Conservation (phyloP, 306 rosid species). For the Trifolium repens region DNA sequence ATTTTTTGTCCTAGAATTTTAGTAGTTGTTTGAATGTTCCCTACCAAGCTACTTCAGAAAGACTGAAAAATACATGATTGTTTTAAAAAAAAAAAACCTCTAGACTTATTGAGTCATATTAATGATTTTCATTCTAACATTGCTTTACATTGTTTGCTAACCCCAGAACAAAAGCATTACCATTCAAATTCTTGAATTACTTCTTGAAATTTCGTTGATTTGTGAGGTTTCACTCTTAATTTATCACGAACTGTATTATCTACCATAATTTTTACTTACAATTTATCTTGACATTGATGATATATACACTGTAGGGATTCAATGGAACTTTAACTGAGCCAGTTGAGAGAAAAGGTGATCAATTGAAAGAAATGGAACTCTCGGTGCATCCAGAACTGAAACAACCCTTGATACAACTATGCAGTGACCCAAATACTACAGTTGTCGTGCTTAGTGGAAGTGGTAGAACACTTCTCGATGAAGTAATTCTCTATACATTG, state of each 20-base stretch:
- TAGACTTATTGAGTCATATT: background rate
- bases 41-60: conserved; percentile 11
- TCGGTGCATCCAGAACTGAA: conserved; percentile 79
- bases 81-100: background rate
- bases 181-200: background rate
- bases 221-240: conserved; percentile 26
- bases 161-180: background rate
- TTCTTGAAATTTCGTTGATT: background rate
- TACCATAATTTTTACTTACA: background rate
- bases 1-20: conserved; percentile 20
- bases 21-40: conserved; percentile 7
- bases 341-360: conserved; percentile 89
- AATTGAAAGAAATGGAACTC: conserved; percentile 85
- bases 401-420: conserved; percentile 65
- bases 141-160: conserved; percentile 18
- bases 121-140: conserved; percentile 23
- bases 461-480: conserved; percentile 65
- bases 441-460: conserved; percentile 94
- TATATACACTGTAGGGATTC: conserved; percentile 70
- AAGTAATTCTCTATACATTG: conserved; percentile 56
- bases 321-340: conserved; percentile 91
- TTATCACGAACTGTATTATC: conserved; percentile 16
- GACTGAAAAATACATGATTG: conserved; percentile 7
- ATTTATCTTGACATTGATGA: conserved; percentile 40
- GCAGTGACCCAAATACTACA: conserved; percentile 80